Percentiles rank a stretch among this genome's conserved stretches.
These are phyloP conservation scores for Sporothrix protearum DNA, from an alignment of 2,329 filamentous ascomycete species.

Conservation along the genomic window DNA sequence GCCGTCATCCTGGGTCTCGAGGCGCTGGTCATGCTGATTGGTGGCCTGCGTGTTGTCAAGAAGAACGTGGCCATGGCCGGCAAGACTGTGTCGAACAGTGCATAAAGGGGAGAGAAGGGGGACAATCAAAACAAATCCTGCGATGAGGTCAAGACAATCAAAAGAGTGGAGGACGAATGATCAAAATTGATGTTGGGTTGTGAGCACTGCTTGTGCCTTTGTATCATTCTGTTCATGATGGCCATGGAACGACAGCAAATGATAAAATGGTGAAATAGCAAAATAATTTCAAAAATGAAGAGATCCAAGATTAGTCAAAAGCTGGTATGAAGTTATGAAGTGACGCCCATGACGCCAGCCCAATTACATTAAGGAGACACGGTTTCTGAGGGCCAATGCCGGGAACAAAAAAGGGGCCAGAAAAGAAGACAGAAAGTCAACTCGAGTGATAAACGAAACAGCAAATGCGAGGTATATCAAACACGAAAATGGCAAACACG, in stretches of 20 bases:
- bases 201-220: neutral
- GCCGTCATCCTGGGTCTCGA: conserved; percentile 48
- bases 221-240: neutral
- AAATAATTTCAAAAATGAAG: neutral
- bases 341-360: conserved; percentile 3
- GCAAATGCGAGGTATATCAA: conserved; percentile 4
- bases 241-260: no score
- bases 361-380: conserved; percentile 17
- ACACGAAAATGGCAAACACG: neutral
- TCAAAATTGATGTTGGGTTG: neutral
- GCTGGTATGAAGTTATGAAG: neutral
- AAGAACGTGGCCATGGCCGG: conserved; percentile 34
- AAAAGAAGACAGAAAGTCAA: neutral
- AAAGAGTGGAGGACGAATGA: neutral
- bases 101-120: neutral
- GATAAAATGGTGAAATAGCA: no score
- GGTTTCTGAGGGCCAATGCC: neutral
- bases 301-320: neutral
- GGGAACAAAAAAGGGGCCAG: neutral
- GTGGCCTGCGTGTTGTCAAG: conserved; percentile 47
- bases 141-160: neutral
- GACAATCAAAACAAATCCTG: neutral
- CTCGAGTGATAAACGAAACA: neutral
- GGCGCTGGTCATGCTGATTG: conserved; percentile 42
- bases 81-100: conserved; percentile 22